Conservation (phyloP, 148 eudicot species). For the Spergularia marina region DNA sequence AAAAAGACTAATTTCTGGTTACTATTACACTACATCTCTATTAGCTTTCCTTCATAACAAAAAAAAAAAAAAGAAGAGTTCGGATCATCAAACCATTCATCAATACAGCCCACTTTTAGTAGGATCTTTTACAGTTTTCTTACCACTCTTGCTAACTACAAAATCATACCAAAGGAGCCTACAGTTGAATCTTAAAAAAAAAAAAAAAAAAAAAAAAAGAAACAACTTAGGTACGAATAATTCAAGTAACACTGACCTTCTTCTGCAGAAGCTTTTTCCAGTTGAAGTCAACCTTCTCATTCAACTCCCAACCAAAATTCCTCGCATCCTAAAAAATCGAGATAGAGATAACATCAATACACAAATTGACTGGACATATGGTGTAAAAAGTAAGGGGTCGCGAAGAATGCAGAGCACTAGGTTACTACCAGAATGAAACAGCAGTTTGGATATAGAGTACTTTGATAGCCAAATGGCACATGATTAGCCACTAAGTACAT, state of each 20-base stretch:
- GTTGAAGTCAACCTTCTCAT: conserved; percentile 75
- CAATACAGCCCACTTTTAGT: not conserved
- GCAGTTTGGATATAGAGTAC: not conserved
- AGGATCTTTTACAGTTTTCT: not conserved
- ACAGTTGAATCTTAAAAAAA: conserved; percentile 7
- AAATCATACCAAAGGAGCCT: not conserved
- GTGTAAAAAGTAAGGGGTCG: not conserved
- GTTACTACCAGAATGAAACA: not conserved
- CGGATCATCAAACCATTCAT: not conserved
- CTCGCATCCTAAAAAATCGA: conserved; percentile 70
- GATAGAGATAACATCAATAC: not conserved
- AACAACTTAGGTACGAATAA: not conserved
- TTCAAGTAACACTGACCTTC: conserved; percentile 53
- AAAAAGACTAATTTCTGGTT: no score
- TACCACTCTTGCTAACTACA: not conserved
- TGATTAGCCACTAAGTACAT: not conserved
- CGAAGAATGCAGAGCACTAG: not conserved
- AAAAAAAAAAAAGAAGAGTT: not conserved
- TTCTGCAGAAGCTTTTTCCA: conserved; percentile 95
- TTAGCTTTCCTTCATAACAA: not conserved
- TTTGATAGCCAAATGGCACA: not conserved
- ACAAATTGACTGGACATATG: not conserved
- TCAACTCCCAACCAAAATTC: conserved; percentile 87
- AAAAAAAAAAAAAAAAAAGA: no score
- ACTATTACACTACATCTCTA: not conserved